A percentile compares a stretch with the other conserved stretches of the same genome.
These are phyloP conservation scores for Geranium rotundifolium DNA, from an alignment of 345 rosid species.

Conservation along the genomic window DNA sequence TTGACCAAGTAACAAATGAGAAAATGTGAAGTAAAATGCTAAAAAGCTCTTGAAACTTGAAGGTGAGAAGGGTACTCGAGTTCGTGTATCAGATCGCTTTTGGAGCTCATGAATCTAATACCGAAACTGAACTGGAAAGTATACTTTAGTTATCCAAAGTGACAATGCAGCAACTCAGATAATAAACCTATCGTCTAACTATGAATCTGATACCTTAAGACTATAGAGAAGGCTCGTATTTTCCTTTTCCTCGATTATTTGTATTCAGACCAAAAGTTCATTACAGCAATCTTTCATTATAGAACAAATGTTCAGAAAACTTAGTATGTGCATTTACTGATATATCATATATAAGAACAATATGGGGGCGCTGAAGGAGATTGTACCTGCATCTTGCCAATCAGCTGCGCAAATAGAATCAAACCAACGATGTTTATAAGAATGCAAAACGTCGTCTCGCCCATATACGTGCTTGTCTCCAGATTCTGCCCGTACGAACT, in stretches of 20 bases:
- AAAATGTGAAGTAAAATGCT: neutral
- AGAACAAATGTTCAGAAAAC: neutral
- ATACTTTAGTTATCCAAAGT: neutral
- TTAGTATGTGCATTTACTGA: neutral
- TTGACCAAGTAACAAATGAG: neutral
- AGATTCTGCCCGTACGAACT: slow-evolving; percentile 82
- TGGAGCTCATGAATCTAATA: neutral
- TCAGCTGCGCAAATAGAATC: slow-evolving; percentile 61
- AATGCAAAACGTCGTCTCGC: slow-evolving; percentile 68
- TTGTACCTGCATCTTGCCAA: slow-evolving; percentile 90
- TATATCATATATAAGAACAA: neutral
- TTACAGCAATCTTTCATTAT: neutral
- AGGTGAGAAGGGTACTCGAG: neutral
- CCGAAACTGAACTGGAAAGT: neutral
- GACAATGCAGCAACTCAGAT: neutral
- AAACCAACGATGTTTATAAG: slow-evolving; percentile 57
- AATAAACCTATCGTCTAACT: neutral
- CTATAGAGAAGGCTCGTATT: neutral
- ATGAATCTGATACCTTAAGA: neutral
- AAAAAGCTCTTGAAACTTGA: neutral
- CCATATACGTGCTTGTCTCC: slow-evolving; percentile 55
- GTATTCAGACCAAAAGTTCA: neutral
- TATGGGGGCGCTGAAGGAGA: neutral
- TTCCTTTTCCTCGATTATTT: neutral
- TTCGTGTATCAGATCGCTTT: neutral